Evolutionary conservation across 2,329 filamentous ascomycete species (phyloP).

Genomic region (Alternaria sp.): DNA sequence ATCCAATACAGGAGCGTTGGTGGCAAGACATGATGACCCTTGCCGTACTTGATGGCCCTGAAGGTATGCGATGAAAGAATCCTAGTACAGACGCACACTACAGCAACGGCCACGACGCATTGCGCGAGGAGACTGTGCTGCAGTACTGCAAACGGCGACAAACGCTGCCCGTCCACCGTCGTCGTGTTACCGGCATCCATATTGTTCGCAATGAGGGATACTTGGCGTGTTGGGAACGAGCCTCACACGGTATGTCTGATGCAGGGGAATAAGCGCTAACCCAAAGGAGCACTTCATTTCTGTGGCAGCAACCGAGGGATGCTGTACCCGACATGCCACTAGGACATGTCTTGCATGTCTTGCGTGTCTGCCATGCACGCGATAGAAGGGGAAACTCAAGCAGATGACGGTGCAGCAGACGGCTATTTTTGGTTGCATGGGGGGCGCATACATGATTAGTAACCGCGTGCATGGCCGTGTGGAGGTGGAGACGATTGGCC

Average conservation of each 20-base stretch:
- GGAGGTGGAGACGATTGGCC: slow-evolving; percentile 30
- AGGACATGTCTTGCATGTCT: not conserved
- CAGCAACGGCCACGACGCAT: slow-evolving; percentile 12
- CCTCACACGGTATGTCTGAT: not conserved
- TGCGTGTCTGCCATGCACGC: not conserved
- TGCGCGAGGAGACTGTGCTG: slow-evolving; percentile 12
- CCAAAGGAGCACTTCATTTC: not conserved
- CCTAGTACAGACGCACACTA: slow-evolving; percentile 24
- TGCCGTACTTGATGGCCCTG: slow-evolving; percentile 20
- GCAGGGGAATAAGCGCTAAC: slow-evolving; percentile 6
- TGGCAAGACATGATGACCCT: slow-evolving; percentile 13
- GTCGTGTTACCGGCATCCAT: slow-evolving; percentile 12
- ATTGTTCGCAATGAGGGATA: not conserved
- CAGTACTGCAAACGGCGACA: slow-evolving; percentile 3
- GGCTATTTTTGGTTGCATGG: slow-evolving; percentile 31
- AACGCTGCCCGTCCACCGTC: not conserved
- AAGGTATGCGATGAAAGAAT: slow-evolving; percentile 25
- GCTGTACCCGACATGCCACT: not conserved
- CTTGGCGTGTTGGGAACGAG: not conserved
- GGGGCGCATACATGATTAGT: slow-evolving; percentile 9
- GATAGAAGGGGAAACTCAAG: slow-evolving; percentile 31
- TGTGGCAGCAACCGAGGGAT: not conserved
- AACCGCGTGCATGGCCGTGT: slow-evolving; percentile 27
- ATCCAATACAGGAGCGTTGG: slow-evolving; percentile 35
- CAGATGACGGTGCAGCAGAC: slow-evolving; percentile 18